These are phyloP conservation scores for Colletotrichum tabaci DNA, from an alignment of 2,329 filamentous ascomycete genomes.

Conservation along the genomic window DNA sequence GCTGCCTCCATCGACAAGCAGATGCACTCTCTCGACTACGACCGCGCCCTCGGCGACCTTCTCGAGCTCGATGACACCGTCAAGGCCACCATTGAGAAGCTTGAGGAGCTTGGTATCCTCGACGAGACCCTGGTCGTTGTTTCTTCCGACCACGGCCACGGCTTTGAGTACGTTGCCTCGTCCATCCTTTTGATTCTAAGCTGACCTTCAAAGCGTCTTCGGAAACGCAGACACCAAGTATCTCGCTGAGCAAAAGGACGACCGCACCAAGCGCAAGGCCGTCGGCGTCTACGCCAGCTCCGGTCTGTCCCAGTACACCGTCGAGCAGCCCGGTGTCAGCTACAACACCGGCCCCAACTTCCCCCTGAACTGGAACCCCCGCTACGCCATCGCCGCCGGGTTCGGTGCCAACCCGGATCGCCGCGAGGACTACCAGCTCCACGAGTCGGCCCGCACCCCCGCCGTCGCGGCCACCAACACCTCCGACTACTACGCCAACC, in stretches of 20 bases:
- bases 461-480: constrained; percentile 64
- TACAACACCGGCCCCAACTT: constrained; percentile 84
- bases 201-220: constrained; percentile 68
- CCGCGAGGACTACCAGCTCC: constrained; percentile 82
- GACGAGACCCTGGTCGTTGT: constrained; percentile 85
- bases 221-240: constrained; percentile 87
- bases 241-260: constrained; percentile 73
- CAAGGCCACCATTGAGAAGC: constrained; percentile 79
- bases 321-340: constrained; percentile 69
- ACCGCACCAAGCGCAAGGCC: constrained; percentile 82
- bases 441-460: constrained; percentile 74
- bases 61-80: constrained; percentile 90
- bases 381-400: constrained; percentile 84
- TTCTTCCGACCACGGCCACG: constrained; percentile 91
- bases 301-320: constrained; percentile 82
- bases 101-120: constrained; percentile 75
- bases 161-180: constrained; percentile 73
- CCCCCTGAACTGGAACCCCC: constrained; percentile 87
- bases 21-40: constrained; percentile 90
- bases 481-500: constrained; percentile 76
- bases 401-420: constrained; percentile 80
- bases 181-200: fast-evolving
- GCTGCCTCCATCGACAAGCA: constrained; percentile 90
- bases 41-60: constrained; percentile 86
- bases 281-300: constrained; percentile 82